Evolutionary conservation across 306 rosid genomes (phyloP).

Genomic region (Castanea mollissima): DNA sequence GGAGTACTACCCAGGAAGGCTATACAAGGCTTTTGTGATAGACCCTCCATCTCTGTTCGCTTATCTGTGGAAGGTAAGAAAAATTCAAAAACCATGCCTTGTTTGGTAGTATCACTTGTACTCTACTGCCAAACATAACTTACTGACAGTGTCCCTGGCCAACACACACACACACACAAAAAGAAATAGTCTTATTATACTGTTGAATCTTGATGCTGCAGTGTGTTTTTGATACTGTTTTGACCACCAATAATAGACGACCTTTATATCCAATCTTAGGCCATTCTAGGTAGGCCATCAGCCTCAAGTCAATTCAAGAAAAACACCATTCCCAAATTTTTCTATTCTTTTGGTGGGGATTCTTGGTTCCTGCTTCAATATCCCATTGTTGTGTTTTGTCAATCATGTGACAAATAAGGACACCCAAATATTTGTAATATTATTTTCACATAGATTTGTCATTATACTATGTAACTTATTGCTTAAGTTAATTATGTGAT

Average conservation of each 20-base stretch:
- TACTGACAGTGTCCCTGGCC: background rate
- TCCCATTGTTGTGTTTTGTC: background rate
- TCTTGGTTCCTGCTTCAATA: background rate
- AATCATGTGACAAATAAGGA: background rate
- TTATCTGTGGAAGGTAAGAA: conserved; percentile 88
- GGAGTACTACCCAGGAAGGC: conserved; percentile 76
- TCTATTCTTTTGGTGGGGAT: background rate
- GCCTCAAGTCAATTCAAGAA: no score
- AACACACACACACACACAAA: background rate
- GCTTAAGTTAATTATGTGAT: no score
- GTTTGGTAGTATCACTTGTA: conserved; percentile 29
- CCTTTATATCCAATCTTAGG: background rate
- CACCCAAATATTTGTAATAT: background rate
- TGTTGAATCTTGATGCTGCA: background rate
- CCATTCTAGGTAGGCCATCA: no score
- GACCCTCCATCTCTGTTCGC: conserved; percentile 90
- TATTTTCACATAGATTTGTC: no score
- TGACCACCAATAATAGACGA: conserved; percentile 34
- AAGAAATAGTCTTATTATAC: background rate
- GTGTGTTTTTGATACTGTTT: conserved; percentile 6
- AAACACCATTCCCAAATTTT: no score
- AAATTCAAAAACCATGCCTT: conserved; percentile 23
- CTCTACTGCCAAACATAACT: background rate
- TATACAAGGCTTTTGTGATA: conserved; percentile 70
- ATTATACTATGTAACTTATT: no score